These are phyloP conservation scores for Aspergillus incahuasiensis DNA, from an alignment of 495 filamentous ascomycete species.

Conservation along the genomic window DNA sequence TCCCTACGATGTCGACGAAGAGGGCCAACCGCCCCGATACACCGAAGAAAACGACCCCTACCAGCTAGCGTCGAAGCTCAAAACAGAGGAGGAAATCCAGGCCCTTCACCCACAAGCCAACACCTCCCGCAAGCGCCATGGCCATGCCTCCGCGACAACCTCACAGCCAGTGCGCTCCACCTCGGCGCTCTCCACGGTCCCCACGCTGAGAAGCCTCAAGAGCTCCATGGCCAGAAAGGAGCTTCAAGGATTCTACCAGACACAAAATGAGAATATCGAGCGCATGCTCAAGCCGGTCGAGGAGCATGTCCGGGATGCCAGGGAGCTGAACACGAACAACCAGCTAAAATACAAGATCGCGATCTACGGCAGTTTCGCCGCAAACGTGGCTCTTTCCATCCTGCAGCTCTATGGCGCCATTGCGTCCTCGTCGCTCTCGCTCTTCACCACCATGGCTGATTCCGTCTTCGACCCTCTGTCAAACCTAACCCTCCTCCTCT, in stretches of 20 bases:
- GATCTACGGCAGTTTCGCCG: conserved; percentile 81
- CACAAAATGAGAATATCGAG: conserved; percentile 91
- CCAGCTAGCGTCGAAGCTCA: conserved; percentile 71
- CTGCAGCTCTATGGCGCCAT: conserved; percentile 88
- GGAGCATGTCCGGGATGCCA: conserved; percentile 77
- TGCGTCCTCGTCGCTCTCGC: conserved; percentile 79
- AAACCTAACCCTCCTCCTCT: conserved; percentile 84
- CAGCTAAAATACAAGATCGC: conserved; percentile 84
- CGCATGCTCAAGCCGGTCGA: conserved; percentile 88
- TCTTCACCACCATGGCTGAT: conserved; percentile 98
- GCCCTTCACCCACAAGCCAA: conserved; percentile 67
- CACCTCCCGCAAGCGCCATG: conserved; percentile 70
- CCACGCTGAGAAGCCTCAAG: conserved; percentile 26
- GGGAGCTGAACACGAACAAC: conserved; percentile 73
- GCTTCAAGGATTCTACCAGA: conserved; percentile 80
- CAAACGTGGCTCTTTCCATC: conserved; percentile 72
- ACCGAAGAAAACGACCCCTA: conserved; percentile 71
- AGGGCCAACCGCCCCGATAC: conserved; percentile 60
- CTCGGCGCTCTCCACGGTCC: conserved; percentile 32
- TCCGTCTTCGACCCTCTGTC: conserved; percentile 91
- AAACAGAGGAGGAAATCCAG: conserved; percentile 71
- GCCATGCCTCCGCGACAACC: conserved; percentile 26
- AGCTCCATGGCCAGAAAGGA: conserved; percentile 50
- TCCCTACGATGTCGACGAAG: conserved; percentile 48
- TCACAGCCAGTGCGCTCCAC: neutral